These are phyloP conservation scores for Oenanthe javanica DNA, from an alignment of 140 eudicot genomes.

Conservation along the genomic window DNA sequence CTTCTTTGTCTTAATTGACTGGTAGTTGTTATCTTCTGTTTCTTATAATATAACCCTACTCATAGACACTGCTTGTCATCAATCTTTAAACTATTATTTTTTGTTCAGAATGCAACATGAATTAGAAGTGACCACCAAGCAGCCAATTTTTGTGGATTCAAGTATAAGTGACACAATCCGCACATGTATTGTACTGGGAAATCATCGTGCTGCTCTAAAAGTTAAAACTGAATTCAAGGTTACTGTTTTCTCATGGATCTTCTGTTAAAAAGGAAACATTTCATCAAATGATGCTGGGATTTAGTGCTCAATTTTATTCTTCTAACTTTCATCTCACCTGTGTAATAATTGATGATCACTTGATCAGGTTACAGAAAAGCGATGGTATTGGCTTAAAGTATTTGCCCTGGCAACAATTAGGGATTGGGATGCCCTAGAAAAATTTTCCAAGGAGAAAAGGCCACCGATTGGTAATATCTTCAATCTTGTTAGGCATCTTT, in stretches of 20 bases:
- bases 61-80: neutral
- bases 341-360: constrained; percentile 2
- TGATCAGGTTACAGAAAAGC: constrained; percentile 85
- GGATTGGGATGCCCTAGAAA: constrained; percentile 97
- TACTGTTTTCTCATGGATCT: neutral
- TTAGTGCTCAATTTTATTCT: constrained; percentile 8
- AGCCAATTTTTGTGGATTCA: constrained; percentile 91
- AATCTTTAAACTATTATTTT: neutral
- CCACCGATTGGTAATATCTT: constrained; percentile 70
- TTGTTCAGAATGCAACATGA: constrained; percentile 74
- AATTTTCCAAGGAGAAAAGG: constrained; percentile 85
- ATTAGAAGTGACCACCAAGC: constrained; percentile 79
- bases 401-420: constrained; percentile 89
- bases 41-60: neutral
- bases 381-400: constrained; percentile 99
- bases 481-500: neutral
- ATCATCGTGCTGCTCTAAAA: constrained; percentile 82
- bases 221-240: constrained; percentile 97
- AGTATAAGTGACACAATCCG: constrained; percentile 96
- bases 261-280: neutral
- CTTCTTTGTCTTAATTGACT: neutral
- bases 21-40: neutral
- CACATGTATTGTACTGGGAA: constrained; percentile 89
- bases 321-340: constrained; percentile 7
- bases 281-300: neutral